These are phyloP conservation scores for Stromatinia cepivora DNA, from an alignment of 2,329 filamentous ascomycete genomes.

Conservation along the genomic window DNA sequence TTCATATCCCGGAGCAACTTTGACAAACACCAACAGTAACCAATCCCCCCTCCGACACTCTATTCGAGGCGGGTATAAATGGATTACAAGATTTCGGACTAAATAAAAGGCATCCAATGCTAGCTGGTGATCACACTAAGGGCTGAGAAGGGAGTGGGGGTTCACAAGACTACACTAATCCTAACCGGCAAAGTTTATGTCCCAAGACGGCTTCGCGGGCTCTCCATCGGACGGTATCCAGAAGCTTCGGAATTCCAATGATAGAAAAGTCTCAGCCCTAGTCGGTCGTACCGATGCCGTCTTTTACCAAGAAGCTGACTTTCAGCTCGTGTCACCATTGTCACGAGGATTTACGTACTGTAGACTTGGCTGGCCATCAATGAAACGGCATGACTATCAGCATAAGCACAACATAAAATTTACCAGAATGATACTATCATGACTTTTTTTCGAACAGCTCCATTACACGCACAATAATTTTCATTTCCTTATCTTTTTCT, in stretches of 20 bases:
- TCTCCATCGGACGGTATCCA: constrained; percentile 15
- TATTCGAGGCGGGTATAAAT: constrained; percentile 30
- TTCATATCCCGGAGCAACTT: background rate
- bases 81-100: constrained; percentile 14
- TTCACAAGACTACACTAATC: constrained; percentile 22
- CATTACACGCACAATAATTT: background rate
- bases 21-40: constrained; percentile 6
- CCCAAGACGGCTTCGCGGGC: constrained; percentile 4
- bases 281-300: constrained; percentile 19
- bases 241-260: constrained; percentile 6
- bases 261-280: constrained; percentile 21
- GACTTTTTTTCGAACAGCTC: background rate
- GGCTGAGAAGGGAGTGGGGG: constrained; percentile 26
- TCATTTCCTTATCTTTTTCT: constrained; percentile 2
- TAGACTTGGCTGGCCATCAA: background rate
- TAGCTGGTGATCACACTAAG: constrained; percentile 20
- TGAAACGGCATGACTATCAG: constrained; percentile 11
- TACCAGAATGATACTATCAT: background rate
- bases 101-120: constrained; percentile 19
- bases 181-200: constrained; percentile 13
- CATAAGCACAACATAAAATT: constrained; percentile 12
- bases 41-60: constrained; percentile 23
- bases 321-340: constrained; percentile 25
- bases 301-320: constrained; percentile 14
- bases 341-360: constrained; percentile 16